Percentiles rank a stretch among this genome's conserved stretches.
Evolutionary conservation across 306 rosid genomes (phyloP).

Genomic region (Phaseolus lunatus): DNA sequence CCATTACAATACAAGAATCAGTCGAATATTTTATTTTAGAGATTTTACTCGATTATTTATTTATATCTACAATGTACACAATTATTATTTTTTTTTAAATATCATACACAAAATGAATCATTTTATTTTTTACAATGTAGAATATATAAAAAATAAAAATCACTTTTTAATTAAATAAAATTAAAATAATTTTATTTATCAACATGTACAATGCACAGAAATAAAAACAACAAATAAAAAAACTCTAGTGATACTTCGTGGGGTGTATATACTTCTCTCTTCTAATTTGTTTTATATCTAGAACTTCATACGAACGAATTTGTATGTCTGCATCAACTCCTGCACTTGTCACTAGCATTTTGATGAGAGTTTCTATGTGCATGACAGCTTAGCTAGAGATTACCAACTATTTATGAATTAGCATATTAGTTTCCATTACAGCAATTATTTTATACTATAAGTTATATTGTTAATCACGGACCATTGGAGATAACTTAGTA

Average conservation of each 20-base stretch:
- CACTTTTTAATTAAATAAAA: neutral
- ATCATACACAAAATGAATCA: neutral
- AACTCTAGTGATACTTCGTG: neutral
- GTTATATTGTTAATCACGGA: slow-evolving; percentile 7
- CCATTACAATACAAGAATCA: neutral
- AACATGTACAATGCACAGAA: neutral
- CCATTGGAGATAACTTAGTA: neutral
- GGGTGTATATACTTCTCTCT: slow-evolving; percentile 17
- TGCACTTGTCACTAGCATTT: slow-evolving; percentile 7
- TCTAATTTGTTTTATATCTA: neutral
- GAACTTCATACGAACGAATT: neutral
- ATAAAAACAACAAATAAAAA: neutral
- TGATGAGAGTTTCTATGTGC: neutral
- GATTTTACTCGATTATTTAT: neutral
- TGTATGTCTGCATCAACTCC: neutral
- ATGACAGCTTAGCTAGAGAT: neutral
- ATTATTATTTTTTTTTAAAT: neutral
- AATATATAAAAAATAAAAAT: neutral
- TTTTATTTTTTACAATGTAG: neutral
- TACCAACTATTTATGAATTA: neutral
- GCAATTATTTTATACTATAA: neutral
- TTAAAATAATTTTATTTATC: neutral
- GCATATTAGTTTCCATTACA: neutral
- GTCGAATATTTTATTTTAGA: neutral
- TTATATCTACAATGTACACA: neutral